A percentile compares a stretch with the other conserved stretches of the same genome.
Evolutionary conservation across 2,329 filamentous ascomycete species (phyloP).

Genomic region (Gnomoniopsis smithogilvyi): DNA sequence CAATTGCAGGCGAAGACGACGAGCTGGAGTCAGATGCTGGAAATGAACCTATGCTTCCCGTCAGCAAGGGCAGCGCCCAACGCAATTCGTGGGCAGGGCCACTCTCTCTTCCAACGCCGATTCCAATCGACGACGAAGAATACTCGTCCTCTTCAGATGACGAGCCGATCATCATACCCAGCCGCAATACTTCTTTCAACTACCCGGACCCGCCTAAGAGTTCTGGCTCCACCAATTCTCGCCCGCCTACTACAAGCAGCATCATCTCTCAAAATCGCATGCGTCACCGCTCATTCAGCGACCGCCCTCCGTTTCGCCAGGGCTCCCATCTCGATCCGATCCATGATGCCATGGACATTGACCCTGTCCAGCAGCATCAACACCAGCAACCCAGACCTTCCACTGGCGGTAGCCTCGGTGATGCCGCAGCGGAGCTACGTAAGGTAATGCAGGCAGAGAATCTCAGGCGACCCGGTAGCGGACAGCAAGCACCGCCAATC

Average conservation of each 20-base stretch:
- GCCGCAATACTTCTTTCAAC: conserved; percentile 56
- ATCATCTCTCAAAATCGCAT: conserved; percentile 6
- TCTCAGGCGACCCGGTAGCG: conserved; percentile 29
- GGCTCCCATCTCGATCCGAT: not conserved
- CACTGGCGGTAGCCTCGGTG: conserved; percentile 33
- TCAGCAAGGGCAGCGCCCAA: not conserved
- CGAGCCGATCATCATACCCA: conserved; percentile 63
- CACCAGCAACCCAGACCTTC: conserved; percentile 5
- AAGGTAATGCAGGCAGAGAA: conserved; percentile 49
- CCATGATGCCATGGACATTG: conserved; percentile 12
- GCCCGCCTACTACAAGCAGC: conserved; percentile 16
- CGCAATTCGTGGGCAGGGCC: conserved; percentile 1
- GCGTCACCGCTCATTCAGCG: conserved; percentile 11
- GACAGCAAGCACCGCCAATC: conserved; percentile 5
- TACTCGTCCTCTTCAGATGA: conserved; percentile 60
- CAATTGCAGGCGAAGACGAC: conserved; percentile 40
- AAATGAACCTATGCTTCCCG: conserved; percentile 29
- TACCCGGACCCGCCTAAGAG: conserved; percentile 45
- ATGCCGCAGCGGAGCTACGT: conserved; percentile 58
- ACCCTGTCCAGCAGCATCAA: conserved; percentile 1
- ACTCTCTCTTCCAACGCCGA: not conserved
- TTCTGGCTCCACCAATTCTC: conserved; percentile 8
- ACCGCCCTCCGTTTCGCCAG: conserved; percentile 3
- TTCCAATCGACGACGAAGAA: conserved; percentile 27
- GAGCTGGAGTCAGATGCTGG: conserved; percentile 30